Conservation (phyloP, 192 early-diverging fungal genomes). For the Podila epigama region DNA sequence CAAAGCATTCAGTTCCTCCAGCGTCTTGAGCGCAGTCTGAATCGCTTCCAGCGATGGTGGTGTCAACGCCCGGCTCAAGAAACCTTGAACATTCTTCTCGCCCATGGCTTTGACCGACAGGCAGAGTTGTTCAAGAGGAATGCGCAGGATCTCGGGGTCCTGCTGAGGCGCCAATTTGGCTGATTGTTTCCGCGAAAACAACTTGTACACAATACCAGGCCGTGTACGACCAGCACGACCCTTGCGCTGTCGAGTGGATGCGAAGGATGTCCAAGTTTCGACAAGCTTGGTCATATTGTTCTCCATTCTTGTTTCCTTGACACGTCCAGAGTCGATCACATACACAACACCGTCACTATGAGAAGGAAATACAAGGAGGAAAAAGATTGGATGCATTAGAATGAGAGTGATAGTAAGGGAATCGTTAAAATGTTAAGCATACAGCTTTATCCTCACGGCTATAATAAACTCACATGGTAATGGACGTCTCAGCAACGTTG, state of each 20-base stretch:
- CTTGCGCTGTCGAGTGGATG: constrained; percentile 67
- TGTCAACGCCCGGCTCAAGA: constrained; percentile 69
- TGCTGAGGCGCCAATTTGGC: constrained; percentile 64
- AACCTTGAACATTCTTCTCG: constrained; percentile 58
- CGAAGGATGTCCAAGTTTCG: constrained; percentile 58
- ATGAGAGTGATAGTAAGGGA: not conserved
- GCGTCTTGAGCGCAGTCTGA: constrained; percentile 61
- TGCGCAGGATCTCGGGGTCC: constrained; percentile 80
- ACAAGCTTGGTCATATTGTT: constrained; percentile 69
- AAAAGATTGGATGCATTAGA: not conserved
- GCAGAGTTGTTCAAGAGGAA: constrained; percentile 87
- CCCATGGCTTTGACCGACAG: constrained; percentile 74
- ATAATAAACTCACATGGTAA: constrained; percentile 65
- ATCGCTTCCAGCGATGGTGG: constrained; percentile 68
- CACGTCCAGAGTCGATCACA: constrained; percentile 75
- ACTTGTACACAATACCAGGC: constrained; percentile 76
- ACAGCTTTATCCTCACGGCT: no score
- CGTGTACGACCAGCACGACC: constrained; percentile 86
- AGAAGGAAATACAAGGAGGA: constrained; percentile 45
- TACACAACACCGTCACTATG: constrained; percentile 73
- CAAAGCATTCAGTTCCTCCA: constrained; percentile 71
- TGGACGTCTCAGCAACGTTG: constrained; percentile 83
- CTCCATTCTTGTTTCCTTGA: constrained; percentile 68
- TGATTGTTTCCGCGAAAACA: constrained; percentile 65
- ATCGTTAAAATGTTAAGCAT: not conserved